Evolutionary conservation across 257 asterid species (phyloP).

Genomic region (Dorcoceras hygrometricum): DNA sequence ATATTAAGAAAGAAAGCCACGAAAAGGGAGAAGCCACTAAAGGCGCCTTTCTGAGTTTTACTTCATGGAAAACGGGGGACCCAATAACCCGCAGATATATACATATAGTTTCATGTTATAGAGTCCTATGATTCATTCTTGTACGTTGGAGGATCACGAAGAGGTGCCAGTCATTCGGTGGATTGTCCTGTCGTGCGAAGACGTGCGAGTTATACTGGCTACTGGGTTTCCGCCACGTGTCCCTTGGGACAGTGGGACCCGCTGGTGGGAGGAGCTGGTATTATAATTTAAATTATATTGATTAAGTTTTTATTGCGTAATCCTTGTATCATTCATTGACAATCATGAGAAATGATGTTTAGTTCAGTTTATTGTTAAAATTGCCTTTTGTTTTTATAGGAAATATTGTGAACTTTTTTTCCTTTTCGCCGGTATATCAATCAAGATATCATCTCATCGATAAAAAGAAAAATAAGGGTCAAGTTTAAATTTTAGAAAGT

Average conservation of each 20-base stretch:
- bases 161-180: neutral
- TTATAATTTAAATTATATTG: no score
- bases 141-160: neutral
- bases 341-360: neutral
- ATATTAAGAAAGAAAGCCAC: conserved; percentile 38
- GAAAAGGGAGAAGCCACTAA: conserved; percentile 39
- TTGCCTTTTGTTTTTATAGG: no score
- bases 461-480: no score
- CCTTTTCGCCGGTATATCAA: no score
- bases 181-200: neutral
- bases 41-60: conserved; percentile 20
- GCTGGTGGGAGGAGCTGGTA: no score
- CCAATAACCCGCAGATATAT: conserved; percentile 24
- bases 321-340: neutral
- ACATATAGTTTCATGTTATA: conserved; percentile 14
- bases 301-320: neutral
- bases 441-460: no score
- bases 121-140: neutral
- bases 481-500: no score
- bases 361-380: no score
- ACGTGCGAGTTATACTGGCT: neutral
- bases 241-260: neutral
- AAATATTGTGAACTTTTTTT: no score
- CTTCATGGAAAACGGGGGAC: conserved; percentile 28
- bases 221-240: neutral